Evolutionary conservation across 495 filamentous ascomycete genomes (phyloP).

Genomic region (Hypoxylon intermedium): DNA sequence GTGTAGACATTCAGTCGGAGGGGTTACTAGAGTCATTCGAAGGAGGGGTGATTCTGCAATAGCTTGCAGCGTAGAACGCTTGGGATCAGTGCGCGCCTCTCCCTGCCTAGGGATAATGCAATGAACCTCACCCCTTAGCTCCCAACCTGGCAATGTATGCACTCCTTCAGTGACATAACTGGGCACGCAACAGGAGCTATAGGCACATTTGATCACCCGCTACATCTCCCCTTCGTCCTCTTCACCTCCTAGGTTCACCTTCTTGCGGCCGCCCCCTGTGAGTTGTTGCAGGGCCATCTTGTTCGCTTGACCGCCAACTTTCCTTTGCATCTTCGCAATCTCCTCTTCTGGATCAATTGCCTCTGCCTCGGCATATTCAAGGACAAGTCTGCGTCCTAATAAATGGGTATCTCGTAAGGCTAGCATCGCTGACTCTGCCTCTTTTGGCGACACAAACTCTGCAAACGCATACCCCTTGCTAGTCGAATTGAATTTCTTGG

Average conservation of each 20-base stretch:
- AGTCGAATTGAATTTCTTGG: slow-evolving; percentile 88
- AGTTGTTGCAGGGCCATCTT: slow-evolving; percentile 88
- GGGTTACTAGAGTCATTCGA: slow-evolving; percentile 25
- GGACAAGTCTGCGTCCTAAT: slow-evolving; percentile 81
- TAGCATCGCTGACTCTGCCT: slow-evolving; percentile 92
- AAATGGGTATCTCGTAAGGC: slow-evolving; percentile 93
- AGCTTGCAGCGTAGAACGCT: slow-evolving; percentile 31
- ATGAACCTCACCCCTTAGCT: slow-evolving; percentile 39
- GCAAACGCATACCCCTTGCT: slow-evolving; percentile 96
- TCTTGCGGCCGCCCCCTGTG: slow-evolving; percentile 80
- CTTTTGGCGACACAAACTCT: slow-evolving; percentile 88
- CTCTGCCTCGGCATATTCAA: slow-evolving; percentile 88
- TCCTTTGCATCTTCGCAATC: slow-evolving; percentile 94
- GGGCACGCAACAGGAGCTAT: slow-evolving; percentile 33
- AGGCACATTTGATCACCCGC: slow-evolving; percentile 37
- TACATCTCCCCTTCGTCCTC: slow-evolving; percentile 67
- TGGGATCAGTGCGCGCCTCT: slow-evolving; percentile 35
- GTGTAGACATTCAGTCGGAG: slow-evolving; percentile 35
- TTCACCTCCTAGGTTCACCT: slow-evolving; percentile 80
- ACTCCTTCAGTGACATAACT: slow-evolving; percentile 32
- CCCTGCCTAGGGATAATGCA: slow-evolving; percentile 43
- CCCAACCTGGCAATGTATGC: slow-evolving; percentile 41
- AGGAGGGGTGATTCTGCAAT: slow-evolving; percentile 33
- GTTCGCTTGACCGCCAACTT: slow-evolving; percentile 84
- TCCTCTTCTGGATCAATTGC: slow-evolving; percentile 91